A percentile compares a stretch with the other conserved stretches of the same genome.
phyloP scores from a whole-genome alignment of 495 filamentous ascomycete genomes.

The Hypoxylon trugodes region DNA sequence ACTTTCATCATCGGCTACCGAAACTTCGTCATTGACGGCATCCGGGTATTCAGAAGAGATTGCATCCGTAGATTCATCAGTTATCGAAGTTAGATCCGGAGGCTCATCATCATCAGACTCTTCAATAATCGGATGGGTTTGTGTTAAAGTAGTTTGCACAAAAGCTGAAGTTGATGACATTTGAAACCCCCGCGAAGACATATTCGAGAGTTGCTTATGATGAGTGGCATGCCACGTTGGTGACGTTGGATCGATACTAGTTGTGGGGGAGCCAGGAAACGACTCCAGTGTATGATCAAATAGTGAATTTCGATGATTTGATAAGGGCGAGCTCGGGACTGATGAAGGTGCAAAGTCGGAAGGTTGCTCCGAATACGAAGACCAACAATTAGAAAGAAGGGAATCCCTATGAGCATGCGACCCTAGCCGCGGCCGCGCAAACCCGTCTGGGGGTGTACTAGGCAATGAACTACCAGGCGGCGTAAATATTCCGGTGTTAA shows the following conservation, averaged over 20 bases:
- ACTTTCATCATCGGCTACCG: slow-evolving; percentile 22
- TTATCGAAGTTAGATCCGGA: slow-evolving; percentile 19
- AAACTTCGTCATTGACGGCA: slow-evolving; percentile 8
- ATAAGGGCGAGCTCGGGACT: slow-evolving; percentile 81
- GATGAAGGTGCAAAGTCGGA: slow-evolving; percentile 75
- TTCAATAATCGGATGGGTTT: slow-evolving; percentile 40
- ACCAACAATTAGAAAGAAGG: slow-evolving; percentile 68
- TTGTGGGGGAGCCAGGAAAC: slow-evolving; percentile 78
- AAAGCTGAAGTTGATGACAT: slow-evolving; percentile 32
- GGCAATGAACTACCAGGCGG: slow-evolving; percentile 52
- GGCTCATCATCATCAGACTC: slow-evolving; percentile 38
- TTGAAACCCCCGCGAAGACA: slow-evolving; percentile 59
- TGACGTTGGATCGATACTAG: slow-evolving; percentile 67
- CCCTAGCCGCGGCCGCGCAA: slow-evolving; percentile 56
- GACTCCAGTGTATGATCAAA: slow-evolving; percentile 75
- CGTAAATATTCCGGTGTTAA: slow-evolving; percentile 67
- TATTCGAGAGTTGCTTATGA: slow-evolving; percentile 62
- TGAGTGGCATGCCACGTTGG: slow-evolving; percentile 60
- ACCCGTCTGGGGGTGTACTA: slow-evolving; percentile 53
- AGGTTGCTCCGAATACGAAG: slow-evolving; percentile 65
- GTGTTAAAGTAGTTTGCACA: slow-evolving; percentile 19
- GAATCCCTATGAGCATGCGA: slow-evolving; percentile 71
- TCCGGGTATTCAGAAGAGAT: slow-evolving; percentile 17
- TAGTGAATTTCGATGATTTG: slow-evolving; percentile 74
- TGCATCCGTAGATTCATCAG: slow-evolving; percentile 31